These are phyloP conservation scores for Proliferodiscus dingleyae DNA, from an alignment of 2,329 filamentous ascomycete species.

Conservation along the genomic window DNA sequence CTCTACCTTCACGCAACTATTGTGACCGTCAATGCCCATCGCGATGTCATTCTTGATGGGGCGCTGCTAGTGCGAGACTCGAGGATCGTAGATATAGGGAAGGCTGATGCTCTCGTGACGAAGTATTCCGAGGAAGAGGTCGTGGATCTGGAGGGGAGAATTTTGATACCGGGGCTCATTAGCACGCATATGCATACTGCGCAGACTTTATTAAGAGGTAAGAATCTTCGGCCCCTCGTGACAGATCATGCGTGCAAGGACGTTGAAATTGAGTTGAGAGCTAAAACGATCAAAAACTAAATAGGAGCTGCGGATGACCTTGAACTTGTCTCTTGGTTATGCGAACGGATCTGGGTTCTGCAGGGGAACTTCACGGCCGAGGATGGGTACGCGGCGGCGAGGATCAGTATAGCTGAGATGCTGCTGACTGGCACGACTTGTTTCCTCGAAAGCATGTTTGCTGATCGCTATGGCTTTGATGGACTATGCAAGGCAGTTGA, in stretches of 20 bases:
- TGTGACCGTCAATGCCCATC: neutral
- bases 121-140: conserved; percentile 2
- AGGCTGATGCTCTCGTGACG: neutral
- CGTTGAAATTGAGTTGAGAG: no score
- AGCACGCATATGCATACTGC: conserved; percentile 7
- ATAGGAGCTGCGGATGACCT: conserved; percentile 8
- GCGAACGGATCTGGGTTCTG: conserved; percentile 12
- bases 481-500: conserved; percentile 3
- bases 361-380: conserved; percentile 6
- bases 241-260: no score
- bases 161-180: conserved; percentile 6
- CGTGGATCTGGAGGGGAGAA: neutral
- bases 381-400: conserved; percentile 9
- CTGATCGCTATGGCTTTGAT: conserved; percentile 9
- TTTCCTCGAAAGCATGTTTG: conserved; percentile 9
- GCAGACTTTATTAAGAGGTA: conserved; percentile 6
- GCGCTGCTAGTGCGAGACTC: conserved; percentile 4
- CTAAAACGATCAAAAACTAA: no score
- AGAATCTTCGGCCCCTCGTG: neutral
- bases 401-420: conserved; percentile 11
- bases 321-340: conserved; percentile 8
- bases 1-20: neutral
- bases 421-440: conserved; percentile 8
- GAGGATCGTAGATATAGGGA: conserved; percentile 7
- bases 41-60: neutral